phyloP scores from a whole-genome alignment of 1,284 basidiomycete genomes.

The Fomitopsis pinicola region DNA sequence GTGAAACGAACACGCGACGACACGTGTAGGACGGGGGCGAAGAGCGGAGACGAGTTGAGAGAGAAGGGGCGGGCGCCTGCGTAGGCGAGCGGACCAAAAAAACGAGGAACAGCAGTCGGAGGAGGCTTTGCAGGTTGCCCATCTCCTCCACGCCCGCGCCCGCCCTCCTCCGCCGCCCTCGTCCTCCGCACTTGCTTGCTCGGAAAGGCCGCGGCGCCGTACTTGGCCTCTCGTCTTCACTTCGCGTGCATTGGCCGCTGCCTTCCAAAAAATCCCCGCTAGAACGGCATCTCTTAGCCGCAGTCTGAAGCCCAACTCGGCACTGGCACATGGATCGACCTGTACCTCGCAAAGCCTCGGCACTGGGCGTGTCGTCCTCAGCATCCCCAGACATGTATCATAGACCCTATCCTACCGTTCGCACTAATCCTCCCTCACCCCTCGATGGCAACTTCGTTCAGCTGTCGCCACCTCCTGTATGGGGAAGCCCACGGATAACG shows the following conservation, averaged over 20 bases:
- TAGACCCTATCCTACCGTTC: slow-evolving; percentile 35
- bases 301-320: not conserved
- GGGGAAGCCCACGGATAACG: slow-evolving; percentile 31
- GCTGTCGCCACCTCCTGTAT: slow-evolving; percentile 8
- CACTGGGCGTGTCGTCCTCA: slow-evolving; percentile 26
- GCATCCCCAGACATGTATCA: slow-evolving; percentile 35
- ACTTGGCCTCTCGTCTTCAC: not conserved
- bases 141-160: slow-evolving; percentile 3
- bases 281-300: not conserved
- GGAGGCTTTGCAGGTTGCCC: not conserved
- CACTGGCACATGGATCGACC: slow-evolving; percentile 14
- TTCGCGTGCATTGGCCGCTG: not conserved
- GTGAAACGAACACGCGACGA: not conserved
- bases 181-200: not conserved
- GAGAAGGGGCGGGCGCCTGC: not conserved
- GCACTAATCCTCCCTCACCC: slow-evolving; percentile 34
- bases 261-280: not conserved
- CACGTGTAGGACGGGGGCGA: not conserved
- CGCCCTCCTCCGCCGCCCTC: not conserved
- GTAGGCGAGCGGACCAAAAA: not conserved
- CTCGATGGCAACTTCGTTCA: slow-evolving; percentile 20
- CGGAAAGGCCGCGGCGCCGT: not conserved
- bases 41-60: not conserved
- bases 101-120: not conserved
- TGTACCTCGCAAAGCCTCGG: slow-evolving; percentile 25